phyloP scores from a whole-genome alignment of 2,329 filamentous ascomycete genomes.

The Penicillium sp. region DNA sequence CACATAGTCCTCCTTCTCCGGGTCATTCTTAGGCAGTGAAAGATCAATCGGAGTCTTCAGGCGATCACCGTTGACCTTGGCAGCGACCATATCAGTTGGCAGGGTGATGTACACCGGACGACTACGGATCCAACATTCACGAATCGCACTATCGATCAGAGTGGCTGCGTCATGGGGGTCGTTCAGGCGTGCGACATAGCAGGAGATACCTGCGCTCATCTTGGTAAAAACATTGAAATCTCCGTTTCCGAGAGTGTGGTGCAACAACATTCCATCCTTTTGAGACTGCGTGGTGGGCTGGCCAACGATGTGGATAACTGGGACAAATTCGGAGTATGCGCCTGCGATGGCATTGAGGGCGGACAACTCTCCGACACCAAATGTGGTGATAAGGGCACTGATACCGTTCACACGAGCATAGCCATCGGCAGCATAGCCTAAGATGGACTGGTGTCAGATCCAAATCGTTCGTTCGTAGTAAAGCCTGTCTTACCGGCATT shows the following conservation, averaged over 20 bases:
- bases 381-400: conserved; percentile 69
- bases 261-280: conserved; percentile 49
- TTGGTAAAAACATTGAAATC: conserved; percentile 80
- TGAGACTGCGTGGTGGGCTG: conserved; percentile 52
- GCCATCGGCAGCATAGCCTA: conserved; percentile 74
- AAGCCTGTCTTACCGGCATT: conserved; percentile 50
- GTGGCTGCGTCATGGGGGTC: conserved; percentile 67
- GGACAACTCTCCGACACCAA: conserved; percentile 67
- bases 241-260: conserved; percentile 73
- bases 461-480: neutral
- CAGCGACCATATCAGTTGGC: conserved; percentile 75
- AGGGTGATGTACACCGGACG: conserved; percentile 82
- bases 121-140: conserved; percentile 70
- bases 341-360: conserved; percentile 73
- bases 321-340: conserved; percentile 71
- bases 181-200: conserved; percentile 68
- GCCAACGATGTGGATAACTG: conserved; percentile 64
- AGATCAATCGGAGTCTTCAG: conserved; percentile 72
- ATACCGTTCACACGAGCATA: conserved; percentile 73
- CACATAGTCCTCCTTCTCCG: conserved; percentile 75
- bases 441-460: neutral
- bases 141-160: conserved; percentile 75
- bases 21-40: conserved; percentile 62
- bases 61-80: conserved; percentile 71
- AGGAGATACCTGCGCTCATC: conserved; percentile 73